Percentiles rank a stretch among this genome's conserved stretches.
Conservation (phyloP, 2,329 filamentous ascomycete genomes). For the Rutstroemia sp. region DNA sequence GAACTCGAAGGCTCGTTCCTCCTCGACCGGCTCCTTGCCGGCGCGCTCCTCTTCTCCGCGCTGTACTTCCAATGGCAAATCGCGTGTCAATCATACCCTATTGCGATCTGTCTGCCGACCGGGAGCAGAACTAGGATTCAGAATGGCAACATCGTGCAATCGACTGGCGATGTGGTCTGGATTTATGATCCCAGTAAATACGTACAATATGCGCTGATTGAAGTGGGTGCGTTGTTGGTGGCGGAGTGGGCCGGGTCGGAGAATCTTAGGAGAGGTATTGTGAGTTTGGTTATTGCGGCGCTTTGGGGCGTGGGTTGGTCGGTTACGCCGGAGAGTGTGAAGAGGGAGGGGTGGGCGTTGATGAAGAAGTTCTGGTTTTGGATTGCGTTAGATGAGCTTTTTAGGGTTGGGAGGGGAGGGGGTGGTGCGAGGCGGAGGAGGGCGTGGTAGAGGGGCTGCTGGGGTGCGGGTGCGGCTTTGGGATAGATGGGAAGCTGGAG, state of each 20-base stretch:
- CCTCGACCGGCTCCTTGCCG: conserved; percentile 16
- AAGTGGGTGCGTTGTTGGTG: conserved; percentile 9
- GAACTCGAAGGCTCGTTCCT: conserved; percentile 10
- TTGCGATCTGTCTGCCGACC: conserved; percentile 2
- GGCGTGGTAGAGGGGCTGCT: not conserved
- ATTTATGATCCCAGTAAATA: conserved; percentile 17
- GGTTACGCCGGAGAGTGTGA: conserved; percentile 11
- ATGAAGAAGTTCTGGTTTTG: conserved; percentile 19
- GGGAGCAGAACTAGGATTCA: not conserved
- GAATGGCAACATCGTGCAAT: not conserved
- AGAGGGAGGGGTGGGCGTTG: conserved; percentile 14
- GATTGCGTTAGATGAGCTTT: conserved; percentile 18
- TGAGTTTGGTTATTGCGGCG: conserved; percentile 9
- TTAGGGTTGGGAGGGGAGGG: conserved; percentile 1
- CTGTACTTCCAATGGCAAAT: conserved; percentile 20
- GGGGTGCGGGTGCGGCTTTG: not conserved
- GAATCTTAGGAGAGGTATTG: conserved; percentile 8
- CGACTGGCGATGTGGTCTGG: conserved; percentile 6
- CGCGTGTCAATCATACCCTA: conserved; percentile 11
- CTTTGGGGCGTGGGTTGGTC: conserved; percentile 17
- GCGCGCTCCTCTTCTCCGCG: conserved; percentile 14
- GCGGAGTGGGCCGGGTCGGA: conserved; percentile 13
- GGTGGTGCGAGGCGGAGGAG: not conserved
- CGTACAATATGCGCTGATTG: conserved; percentile 12
- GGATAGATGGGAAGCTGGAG: not conserved